Percentiles rank a stretch among this genome's conserved stretches.
phyloP scores from a whole-genome alignment of 352 stramenopile species.

The Phytophthora litchii region DNA sequence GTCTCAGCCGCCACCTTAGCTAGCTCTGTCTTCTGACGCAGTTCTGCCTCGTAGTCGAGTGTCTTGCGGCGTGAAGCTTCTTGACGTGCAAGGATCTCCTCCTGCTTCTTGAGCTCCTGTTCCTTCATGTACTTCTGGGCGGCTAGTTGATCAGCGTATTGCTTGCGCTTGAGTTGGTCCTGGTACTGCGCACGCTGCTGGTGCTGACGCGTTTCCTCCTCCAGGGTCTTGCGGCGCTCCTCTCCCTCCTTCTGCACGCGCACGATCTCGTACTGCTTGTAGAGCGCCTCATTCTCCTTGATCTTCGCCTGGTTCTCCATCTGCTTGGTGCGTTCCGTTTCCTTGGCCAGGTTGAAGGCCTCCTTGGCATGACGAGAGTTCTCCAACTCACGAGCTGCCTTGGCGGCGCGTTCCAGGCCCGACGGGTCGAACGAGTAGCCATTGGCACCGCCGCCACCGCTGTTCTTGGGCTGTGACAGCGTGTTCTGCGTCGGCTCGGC shows the following conservation, averaged over 20 bases:
- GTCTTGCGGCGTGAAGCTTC: constrained; percentile 97
- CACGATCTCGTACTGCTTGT: constrained; percentile 95
- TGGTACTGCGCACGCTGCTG: constrained; percentile 97
- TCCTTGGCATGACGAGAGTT: constrained; percentile 92
- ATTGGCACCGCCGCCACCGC: constrained; percentile 28
- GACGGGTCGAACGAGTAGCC: constrained; percentile 95
- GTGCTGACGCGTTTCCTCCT: constrained; percentile 97
- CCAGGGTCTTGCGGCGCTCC: constrained; percentile 96
- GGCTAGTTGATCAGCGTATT: constrained; percentile 97
- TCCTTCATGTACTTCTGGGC: constrained; percentile 96
- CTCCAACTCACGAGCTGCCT: constrained; percentile 97
- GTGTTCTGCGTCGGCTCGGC: constrained; percentile 35
- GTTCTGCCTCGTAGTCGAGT: constrained; percentile 96
- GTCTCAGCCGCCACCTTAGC: constrained; percentile 96
- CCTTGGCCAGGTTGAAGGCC: constrained; percentile 96
- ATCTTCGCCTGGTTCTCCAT: constrained; percentile 92
- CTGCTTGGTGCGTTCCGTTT: constrained; percentile 96
- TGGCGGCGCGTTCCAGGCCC: constrained; percentile 96
- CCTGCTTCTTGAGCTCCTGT: constrained; percentile 98
- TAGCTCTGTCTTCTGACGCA: constrained; percentile 94
- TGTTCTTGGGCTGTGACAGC: constrained; percentile 42
- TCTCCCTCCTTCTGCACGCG: constrained; percentile 97
- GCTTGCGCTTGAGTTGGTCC: constrained; percentile 99
- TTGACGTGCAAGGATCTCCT: constrained; percentile 96
- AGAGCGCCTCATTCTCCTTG: constrained; percentile 91